Evolutionary conservation across 106 monocot species (phyloP), one percentile per base, ranked within the genome.

Genomic region (Xerophyta viscosa): DNA sequence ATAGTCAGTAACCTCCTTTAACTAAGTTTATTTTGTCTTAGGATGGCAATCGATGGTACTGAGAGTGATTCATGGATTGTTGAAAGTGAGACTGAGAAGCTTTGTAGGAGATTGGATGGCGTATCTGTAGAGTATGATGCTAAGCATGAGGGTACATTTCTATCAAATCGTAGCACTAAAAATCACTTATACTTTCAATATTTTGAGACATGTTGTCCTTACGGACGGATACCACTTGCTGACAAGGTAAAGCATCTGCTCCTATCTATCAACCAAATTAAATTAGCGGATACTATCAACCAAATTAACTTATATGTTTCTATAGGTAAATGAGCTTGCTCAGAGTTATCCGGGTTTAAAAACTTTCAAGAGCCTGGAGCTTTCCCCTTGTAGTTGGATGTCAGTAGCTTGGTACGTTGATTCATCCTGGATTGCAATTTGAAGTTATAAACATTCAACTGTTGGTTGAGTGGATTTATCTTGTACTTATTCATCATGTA

Each of bases 321-420:
- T 30, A n/a, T 9, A 82, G 88, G 67, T 88, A 7, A 57, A 56
- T 46, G 66, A 62, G 37, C 60, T 89, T 24, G 61, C 88, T 18
- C 28, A 25, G 17, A 56, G 52, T n/a, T 67, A 67, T 74, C 91
- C 82, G 0, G 71, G 78, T 13, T 59, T 91, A 64, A 72, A 52
- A 52, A 62, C 78, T 37, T 65, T 91, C 0, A 86, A 67, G 52
- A 91, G 82, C 43, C 37, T 68, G 4, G 86, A 91, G 46, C 68
- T 91, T 68, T 91, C 86, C 13, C 86, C 86, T 31, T 77, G 86
- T 11, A 91, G 91, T 67, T 91, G 91, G 91, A 81, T 89, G 73
- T 78, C 88, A 10, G 63, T 89, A 60, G 83, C 88, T 6, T 89
- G 88, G 88, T 89, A 89, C 22, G 17, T 52, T n/a, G n/a, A n/a